phyloP scores from a whole-genome alignment of 495 filamentous ascomycete species.

The Hypoxylon intermedium region DNA sequence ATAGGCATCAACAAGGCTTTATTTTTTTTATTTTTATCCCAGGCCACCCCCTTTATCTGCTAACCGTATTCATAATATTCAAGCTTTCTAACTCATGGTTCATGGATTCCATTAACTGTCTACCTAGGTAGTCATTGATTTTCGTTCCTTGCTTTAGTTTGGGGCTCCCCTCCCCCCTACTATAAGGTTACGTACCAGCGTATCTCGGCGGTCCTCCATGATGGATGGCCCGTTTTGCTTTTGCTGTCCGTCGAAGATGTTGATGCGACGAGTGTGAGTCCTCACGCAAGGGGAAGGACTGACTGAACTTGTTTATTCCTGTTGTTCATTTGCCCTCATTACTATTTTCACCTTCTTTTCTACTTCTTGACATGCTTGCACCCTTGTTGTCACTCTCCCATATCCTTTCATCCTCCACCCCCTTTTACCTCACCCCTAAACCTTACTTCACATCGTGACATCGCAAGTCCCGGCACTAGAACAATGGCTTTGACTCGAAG shows the following conservation, averaged over 20 bases:
- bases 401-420: background rate
- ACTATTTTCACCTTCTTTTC: background rate
- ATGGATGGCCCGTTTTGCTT: background rate
- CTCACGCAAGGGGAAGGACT: background rate
- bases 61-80: too few species aligned
- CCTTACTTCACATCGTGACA: background rate
- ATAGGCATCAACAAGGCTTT: constrained; percentile 28
- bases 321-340: background rate
- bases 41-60: too few species aligned
- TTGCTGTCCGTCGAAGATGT: background rate
- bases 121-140: too few species aligned
- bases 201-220: constrained; percentile 11
- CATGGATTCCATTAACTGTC: too few species aligned
- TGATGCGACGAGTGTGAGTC: background rate
- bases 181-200: constrained; percentile 34
- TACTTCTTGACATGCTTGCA: background rate
- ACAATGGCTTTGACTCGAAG: background rate
- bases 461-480: background rate
- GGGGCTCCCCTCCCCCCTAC: background rate
- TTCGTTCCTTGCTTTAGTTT: too few species aligned
- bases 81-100: background rate
- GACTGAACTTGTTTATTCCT: background rate
- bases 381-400: background rate
- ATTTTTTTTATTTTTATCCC: constrained; percentile 1
- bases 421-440: background rate